Evolutionary conservation across 331 rosid genomes (phyloP), one percentile per base, ranked within the genome.

Genomic region (Acacia pycnantha): DNA sequence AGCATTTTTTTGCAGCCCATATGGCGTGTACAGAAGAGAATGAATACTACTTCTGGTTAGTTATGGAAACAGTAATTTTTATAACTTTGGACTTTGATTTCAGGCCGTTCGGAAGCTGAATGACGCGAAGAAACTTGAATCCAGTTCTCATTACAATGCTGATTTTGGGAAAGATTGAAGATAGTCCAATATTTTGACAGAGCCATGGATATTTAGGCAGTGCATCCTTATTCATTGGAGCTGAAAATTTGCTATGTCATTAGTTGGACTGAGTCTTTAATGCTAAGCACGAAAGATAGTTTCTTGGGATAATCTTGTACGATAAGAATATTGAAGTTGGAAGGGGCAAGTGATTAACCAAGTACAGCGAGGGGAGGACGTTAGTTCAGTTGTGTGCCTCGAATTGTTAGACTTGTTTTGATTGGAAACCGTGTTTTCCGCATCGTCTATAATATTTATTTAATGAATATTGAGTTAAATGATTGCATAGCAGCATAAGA

Each of bases 91-190:
- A 43, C 59, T 70, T 76, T 12, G 59, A 67, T 76, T 79, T 65
- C 92, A 96, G 99, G 99, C 99, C 77, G 99, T 96, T n/a, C 88
- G 99, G 54, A 96, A 96, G 77, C 77, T 96, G 87, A 96, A 92
- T 10, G 99, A 96, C 71, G 98, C 97, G 26, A 96, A 96, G 95
- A 96, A 96, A 81, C 97, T 96, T 64, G 99, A 96, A 86, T 92
- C 97, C n/a, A 94, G 90, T 29, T 86, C 98, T 14, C 99, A 92
- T 85, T 96, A 96, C 80, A 96, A 26, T 41, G 83, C 95, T 24
- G 97, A 93, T 82, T 96, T 96, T 58, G 97, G 98, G 31, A 96
- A 96, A 82, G 97, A 93, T 2, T 92, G 58, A 76, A 69, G 73
- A 66, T 43, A 4, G 79, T 24, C 71, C 48, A 35, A 84, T 70